A percentile compares a stretch with the other conserved stretches of the same genome.
Conservation (phyloP, 2,329 filamentous ascomycete species). For the Ampelomyces quisqualis region DNA sequence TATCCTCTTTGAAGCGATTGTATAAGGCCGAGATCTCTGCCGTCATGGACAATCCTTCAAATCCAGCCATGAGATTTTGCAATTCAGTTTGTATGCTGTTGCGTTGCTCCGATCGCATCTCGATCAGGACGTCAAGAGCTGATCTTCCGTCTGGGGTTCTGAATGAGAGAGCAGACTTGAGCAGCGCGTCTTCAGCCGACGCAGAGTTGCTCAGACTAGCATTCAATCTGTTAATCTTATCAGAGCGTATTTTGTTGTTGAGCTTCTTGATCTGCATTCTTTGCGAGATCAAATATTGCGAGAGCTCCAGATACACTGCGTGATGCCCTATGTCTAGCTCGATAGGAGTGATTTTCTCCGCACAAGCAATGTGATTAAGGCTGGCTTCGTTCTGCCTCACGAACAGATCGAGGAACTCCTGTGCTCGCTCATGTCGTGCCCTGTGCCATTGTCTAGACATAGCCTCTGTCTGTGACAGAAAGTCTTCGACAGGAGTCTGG, state of each 20-base stretch:
- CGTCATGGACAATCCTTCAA: conserved; percentile 17
- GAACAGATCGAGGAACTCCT: conserved; percentile 57
- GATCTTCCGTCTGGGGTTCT: conserved; percentile 14
- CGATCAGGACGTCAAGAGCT: conserved; percentile 15
- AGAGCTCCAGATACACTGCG: conserved; percentile 57
- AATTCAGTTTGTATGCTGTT: conserved; percentile 15
- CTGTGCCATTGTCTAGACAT: conserved; percentile 56
- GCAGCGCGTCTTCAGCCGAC: conserved; percentile 56
- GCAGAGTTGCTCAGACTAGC: conserved; percentile 49
- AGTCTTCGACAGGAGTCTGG: conserved; percentile 54
- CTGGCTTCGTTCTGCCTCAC: conserved; percentile 47
- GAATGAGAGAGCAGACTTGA: conserved; percentile 45
- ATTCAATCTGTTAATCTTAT: conserved; percentile 46
- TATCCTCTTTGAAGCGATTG: conserved; percentile 19
- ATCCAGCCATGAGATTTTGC: conserved; percentile 12
- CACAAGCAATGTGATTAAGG: conserved; percentile 43
- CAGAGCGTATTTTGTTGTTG: conserved; percentile 39
- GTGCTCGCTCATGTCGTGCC: conserved; percentile 54
- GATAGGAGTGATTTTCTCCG: conserved; percentile 49
- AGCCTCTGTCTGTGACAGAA: conserved; percentile 54
- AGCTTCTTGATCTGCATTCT: conserved; percentile 51
- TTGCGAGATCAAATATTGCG: conserved; percentile 54
- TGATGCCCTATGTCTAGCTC: conserved; percentile 51
- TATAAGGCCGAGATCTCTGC: conserved; percentile 17
- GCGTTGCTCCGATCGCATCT: conserved; percentile 20